A percentile compares a stretch with the other conserved stretches of the same genome.
Conservation (phyloP, 768 basidiomycete genomes). For the Tulasnella sp. region DNA sequence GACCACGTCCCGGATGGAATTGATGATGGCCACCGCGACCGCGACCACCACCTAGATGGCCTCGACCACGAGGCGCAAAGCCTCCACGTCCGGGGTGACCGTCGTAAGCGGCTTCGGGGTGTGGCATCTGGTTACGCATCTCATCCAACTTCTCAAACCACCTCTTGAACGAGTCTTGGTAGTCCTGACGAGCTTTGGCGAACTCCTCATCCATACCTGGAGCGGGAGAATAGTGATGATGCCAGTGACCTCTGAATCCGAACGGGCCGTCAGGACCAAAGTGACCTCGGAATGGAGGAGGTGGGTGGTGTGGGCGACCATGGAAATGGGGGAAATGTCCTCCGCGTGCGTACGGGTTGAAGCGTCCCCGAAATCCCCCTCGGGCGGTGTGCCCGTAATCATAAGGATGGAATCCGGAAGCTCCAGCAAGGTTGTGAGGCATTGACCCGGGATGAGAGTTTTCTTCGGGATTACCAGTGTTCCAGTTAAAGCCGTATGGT, state of each 20-base stretch:
- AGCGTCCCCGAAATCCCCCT: neutral
- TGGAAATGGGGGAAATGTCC: neutral
- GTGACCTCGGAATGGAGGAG: neutral
- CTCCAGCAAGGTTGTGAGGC: neutral
- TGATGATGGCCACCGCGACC: neutral
- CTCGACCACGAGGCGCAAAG: no score
- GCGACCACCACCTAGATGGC: neutral
- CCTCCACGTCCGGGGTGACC: no score
- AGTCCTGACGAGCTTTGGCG: neutral
- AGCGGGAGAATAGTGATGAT: no score
- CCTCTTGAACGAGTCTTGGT: neutral
- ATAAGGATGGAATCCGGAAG: neutral
- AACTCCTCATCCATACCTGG: neutral
- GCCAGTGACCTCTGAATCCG: neutral
- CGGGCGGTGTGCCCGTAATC: neutral
- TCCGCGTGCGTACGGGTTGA: neutral
- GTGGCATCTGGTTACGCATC: neutral
- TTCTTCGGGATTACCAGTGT: neutral
- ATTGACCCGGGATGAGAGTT: neutral
- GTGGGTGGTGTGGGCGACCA: neutral
- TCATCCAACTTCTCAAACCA: neutral
- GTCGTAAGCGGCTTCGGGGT: neutral
- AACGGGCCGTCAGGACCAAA: neutral
- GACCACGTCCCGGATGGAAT: neutral
- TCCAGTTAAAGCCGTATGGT: neutral